These are phyloP conservation scores for Elaphomyces granulatus DNA, from an alignment of 495 filamentous ascomycete genomes.

Conservation along the genomic window DNA sequence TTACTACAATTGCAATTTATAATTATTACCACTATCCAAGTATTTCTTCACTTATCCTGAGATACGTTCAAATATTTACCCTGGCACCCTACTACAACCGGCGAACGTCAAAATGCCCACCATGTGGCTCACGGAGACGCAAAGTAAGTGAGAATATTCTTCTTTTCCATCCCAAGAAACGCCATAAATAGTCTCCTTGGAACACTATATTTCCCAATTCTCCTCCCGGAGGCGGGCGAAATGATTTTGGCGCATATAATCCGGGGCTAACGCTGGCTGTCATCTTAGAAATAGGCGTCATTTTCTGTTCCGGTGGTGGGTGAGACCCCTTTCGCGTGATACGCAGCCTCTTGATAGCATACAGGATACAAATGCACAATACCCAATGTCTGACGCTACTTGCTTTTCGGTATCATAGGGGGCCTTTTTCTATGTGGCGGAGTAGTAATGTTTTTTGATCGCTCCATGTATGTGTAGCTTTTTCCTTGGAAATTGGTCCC, in stretches of 20 bases:
- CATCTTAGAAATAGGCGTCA: constrained; percentile 74
- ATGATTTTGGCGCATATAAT: neutral
- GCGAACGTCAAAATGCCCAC: too few species aligned
- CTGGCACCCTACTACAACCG: too few species aligned
- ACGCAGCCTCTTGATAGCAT: neutral
- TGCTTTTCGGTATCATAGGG: constrained; percentile 33
- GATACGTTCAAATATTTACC: too few species aligned
- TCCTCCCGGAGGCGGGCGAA: neutral
- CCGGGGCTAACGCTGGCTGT: constrained; percentile 1
- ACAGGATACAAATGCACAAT: too few species aligned
- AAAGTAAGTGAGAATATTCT: constrained; percentile 49
- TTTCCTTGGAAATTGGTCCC: too few species aligned
- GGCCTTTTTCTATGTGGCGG: constrained; percentile 88
- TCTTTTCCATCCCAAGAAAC: neutral
- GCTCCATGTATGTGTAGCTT: constrained; percentile 54
- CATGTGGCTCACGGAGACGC: constrained; percentile 92
- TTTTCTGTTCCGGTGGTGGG: constrained; percentile 92
- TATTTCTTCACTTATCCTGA: too few species aligned
- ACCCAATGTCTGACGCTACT: constrained; percentile 7
- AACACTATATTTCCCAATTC: neutral
- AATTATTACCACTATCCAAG: too few species aligned
- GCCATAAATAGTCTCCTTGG: too few species aligned
- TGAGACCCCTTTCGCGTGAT: constrained; percentile 13
- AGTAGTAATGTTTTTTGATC: constrained; percentile 92
- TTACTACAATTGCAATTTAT: too few species aligned